Evolutionary conservation across 2,329 filamentous ascomycete genomes (phyloP).

Genomic region (Phialocephala subalpina): DNA sequence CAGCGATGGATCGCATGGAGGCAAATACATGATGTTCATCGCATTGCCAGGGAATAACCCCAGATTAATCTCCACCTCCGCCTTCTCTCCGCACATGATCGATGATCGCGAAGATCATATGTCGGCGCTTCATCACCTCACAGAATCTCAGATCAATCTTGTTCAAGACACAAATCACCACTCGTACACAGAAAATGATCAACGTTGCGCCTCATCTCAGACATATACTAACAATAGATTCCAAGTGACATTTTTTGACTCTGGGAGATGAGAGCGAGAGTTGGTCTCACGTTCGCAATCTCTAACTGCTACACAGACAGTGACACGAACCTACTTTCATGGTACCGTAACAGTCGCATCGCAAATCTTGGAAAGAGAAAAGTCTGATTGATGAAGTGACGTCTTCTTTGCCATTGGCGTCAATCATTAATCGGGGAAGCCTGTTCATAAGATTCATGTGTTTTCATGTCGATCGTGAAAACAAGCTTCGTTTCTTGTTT

Average conservation of each 20-base stretch:
- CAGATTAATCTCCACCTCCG: not conserved
- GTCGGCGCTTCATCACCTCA: not conserved
- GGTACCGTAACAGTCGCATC: too few species aligned
- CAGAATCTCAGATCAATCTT: too few species aligned
- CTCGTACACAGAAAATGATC: too few species aligned
- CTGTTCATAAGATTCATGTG: constrained; percentile 8
- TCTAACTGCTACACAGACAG: not conserved
- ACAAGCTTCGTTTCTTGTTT: too few species aligned
- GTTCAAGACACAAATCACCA: too few species aligned
- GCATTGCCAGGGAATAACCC: too few species aligned
- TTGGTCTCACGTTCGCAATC: not conserved
- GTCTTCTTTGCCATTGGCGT: not conserved
- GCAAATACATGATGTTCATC: too few species aligned
- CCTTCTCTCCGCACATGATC: not conserved
- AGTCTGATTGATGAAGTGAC: not conserved
- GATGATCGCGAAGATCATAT: not conserved
- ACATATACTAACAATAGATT: too few species aligned
- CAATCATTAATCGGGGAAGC: constrained; percentile 1
- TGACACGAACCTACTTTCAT: too few species aligned
- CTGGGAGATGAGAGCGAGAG: not conserved
- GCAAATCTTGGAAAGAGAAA: not conserved
- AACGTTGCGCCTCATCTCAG: not conserved
- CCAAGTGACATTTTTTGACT: not conserved
- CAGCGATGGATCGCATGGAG: too few species aligned
- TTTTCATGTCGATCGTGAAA: not conserved